phyloP scores from a whole-genome alignment of 148 eudicot genomes.

The Polygonum aviculare region DNA sequence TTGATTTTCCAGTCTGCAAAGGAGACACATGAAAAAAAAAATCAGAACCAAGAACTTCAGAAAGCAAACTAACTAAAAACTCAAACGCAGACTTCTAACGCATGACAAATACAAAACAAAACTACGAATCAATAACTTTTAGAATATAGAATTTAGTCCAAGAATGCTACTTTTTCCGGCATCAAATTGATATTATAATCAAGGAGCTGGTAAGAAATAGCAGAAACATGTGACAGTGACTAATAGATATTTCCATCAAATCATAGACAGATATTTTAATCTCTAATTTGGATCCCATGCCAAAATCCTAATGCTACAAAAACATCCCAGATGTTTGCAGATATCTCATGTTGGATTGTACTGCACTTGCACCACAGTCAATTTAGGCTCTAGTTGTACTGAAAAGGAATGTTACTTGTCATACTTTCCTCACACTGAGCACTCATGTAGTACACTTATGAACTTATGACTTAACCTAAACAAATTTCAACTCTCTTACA shows the following conservation, averaged over 20 bases:
- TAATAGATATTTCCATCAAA: neutral
- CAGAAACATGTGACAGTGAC: neutral
- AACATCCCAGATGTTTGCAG: neutral
- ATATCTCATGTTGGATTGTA: neutral
- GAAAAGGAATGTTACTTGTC: neutral
- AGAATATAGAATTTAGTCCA: neutral
- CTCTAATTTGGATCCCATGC: neutral
- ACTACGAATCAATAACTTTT: neutral
- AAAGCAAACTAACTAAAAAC: neutral
- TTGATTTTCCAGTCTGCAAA: constrained; percentile 83
- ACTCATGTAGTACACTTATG: neutral
- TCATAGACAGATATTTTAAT: neutral
- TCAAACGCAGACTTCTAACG: neutral
- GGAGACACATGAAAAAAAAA: neutral
- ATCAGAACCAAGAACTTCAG: neutral
- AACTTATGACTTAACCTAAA: neutral
- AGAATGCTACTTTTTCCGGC: no score
- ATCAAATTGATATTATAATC: neutral
- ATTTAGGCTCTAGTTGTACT: neutral
- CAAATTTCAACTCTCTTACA: neutral
- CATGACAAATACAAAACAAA: neutral
- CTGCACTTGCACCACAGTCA: neutral
- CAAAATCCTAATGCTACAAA: neutral
- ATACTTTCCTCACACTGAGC: neutral
- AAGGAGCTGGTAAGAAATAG: neutral